phyloP scores from a whole-genome alignment of 2,329 filamentous ascomycete species.

The Aureobasidium zeae region DNA sequence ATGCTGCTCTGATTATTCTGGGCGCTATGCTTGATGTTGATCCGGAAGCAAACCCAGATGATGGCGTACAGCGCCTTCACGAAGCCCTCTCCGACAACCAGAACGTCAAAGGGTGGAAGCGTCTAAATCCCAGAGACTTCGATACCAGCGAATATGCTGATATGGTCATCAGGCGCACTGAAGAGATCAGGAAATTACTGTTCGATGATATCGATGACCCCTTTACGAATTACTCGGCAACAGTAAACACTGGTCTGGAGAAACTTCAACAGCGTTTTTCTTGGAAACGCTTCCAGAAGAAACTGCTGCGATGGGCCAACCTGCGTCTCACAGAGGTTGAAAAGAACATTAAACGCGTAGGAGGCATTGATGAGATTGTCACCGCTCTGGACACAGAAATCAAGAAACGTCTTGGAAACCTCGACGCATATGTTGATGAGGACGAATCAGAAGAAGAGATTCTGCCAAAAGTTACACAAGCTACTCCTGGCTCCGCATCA shows the following conservation, averaged over 20 bases:
- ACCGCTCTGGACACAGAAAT: constrained; percentile 25
- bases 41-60: neutral
- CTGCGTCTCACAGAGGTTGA: constrained; percentile 38
- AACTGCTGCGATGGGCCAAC: constrained; percentile 40
- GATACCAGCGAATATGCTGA: neutral
- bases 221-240: neutral
- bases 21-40: constrained; percentile 1
- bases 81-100: neutral
- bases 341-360: constrained; percentile 33
- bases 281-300: constrained; percentile 41
- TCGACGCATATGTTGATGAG: neutral
- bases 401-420: constrained; percentile 19
- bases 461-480: neutral
- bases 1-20: neutral
- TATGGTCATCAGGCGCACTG: neutral
- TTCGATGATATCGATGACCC: neutral
- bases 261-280: constrained; percentile 30
- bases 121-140: neutral
- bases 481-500: neutral
- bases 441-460: neutral
- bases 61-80: neutral
- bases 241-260: neutral
- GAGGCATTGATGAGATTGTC: constrained; percentile 35
- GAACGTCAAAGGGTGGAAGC: neutral
- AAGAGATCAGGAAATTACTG: neutral